These are phyloP conservation scores for Clarireedia sp. DNA, from an alignment of 2,329 filamentous ascomycete species.

Conservation along the genomic window DNA sequence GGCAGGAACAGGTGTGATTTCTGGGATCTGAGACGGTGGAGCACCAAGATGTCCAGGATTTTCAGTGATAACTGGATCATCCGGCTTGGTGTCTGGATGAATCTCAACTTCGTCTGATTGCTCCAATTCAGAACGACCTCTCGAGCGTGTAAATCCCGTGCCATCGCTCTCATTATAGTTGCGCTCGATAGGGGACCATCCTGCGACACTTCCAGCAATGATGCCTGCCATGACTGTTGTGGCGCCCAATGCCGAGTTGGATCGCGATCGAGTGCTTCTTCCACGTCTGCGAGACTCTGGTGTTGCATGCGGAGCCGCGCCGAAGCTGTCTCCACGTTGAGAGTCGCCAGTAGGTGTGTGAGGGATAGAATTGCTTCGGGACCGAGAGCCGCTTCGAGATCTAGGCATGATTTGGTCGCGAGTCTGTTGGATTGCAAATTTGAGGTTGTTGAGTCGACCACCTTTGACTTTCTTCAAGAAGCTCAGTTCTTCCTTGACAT, in stretches of 20 bases:
- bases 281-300: slow-evolving; percentile 58
- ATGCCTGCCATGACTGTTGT: slow-evolving; percentile 79
- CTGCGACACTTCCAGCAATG: slow-evolving; percentile 67
- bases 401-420: slow-evolving; percentile 58
- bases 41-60: slow-evolving; percentile 27
- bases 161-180: slow-evolving; percentile 26
- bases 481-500: slow-evolving; percentile 71
- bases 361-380: slow-evolving; percentile 57
- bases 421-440: slow-evolving; percentile 69
- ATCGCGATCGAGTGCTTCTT: slow-evolving; percentile 54
- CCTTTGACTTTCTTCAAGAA: slow-evolving; percentile 77
- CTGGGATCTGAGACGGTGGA: slow-evolving; percentile 26
- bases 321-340: slow-evolving; percentile 44
- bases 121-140: slow-evolving; percentile 32
- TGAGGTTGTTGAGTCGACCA: slow-evolving; percentile 72
- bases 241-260: slow-evolving; percentile 63
- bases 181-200: slow-evolving; percentile 69
- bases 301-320: slow-evolving; percentile 38
- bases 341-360: slow-evolving; percentile 48
- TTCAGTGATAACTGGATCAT: slow-evolving; percentile 38
- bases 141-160: slow-evolving; percentile 24
- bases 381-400: slow-evolving; percentile 56
- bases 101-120: slow-evolving; percentile 36
- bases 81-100: slow-evolving; percentile 40
- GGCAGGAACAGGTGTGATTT: slow-evolving; percentile 16